These are phyloP conservation scores for Neurospora pannonica DNA, from an alignment of 495 filamentous ascomycete genomes.

Conservation along the genomic window DNA sequence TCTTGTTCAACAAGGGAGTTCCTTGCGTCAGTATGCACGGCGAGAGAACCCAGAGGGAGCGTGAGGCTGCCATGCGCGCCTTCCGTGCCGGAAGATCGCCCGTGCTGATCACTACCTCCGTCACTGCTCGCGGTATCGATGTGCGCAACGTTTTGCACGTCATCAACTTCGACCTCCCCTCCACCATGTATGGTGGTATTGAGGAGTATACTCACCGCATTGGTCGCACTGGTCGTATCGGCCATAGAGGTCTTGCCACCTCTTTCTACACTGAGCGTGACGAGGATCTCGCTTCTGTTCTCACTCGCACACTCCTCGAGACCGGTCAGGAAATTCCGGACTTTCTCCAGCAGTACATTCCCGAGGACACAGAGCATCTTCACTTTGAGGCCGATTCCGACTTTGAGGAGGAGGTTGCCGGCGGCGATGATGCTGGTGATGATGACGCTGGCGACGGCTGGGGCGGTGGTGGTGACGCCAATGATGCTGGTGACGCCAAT, in stretches of 20 bases:
- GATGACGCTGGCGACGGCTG: constrained; percentile 7
- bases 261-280: constrained; percentile 75
- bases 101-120: constrained; percentile 74
- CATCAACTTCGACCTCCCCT: constrained; percentile 85
- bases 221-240: constrained; percentile 90
- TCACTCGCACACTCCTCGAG: constrained; percentile 75
- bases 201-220: constrained; percentile 92
- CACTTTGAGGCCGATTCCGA: constrained; percentile 57
- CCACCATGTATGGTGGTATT: constrained; percentile 65
- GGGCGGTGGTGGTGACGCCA: background rate
- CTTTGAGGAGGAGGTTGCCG: constrained; percentile 30
- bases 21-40: constrained; percentile 81
- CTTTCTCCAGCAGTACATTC: constrained; percentile 59
- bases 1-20: constrained; percentile 64
- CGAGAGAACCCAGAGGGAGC: constrained; percentile 81
- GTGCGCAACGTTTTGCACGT: constrained; percentile 79
- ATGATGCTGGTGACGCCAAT: background rate
- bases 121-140: constrained; percentile 86
- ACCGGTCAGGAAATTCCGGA: constrained; percentile 68
- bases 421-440: constrained; percentile 7
- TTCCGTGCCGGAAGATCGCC: constrained; percentile 69
- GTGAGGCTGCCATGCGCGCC: constrained; percentile 83
- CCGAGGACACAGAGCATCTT: constrained; percentile 34
- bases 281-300: constrained; percentile 52
- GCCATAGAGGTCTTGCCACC: constrained; percentile 73